Evolutionary conservation across 768 basidiomycete species (phyloP).

Genomic region (Tulasnella sp.): DNA sequence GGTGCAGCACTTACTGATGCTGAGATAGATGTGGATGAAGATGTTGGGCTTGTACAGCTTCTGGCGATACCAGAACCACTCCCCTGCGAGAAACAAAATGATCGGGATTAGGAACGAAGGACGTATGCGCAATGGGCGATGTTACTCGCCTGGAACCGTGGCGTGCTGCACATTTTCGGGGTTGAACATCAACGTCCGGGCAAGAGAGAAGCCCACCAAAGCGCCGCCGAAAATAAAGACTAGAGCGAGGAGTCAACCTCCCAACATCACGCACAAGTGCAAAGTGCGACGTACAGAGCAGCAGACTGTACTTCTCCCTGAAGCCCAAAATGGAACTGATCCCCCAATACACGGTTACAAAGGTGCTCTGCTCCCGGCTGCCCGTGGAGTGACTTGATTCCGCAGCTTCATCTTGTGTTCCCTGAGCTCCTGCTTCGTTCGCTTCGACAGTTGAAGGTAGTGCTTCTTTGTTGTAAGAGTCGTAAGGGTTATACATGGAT

Average conservation of each 20-base stretch:
- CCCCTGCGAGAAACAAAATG: not conserved
- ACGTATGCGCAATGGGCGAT: not conserved
- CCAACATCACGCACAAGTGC: too few species aligned
- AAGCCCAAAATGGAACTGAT: conserved; percentile 33
- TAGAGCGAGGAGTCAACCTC: not conserved
- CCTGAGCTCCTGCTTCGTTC: too few species aligned
- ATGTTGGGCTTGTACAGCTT: conserved; percentile 25
- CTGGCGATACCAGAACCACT: conserved; percentile 33
- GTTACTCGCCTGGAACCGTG: conserved; percentile 19
- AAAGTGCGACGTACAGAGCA: conserved; percentile 1
- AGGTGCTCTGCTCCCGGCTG: not conserved
- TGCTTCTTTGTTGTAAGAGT: conserved; percentile 5
- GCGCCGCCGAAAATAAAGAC: conserved; percentile 35
- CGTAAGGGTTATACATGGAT: not conserved
- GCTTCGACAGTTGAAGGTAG: not conserved
- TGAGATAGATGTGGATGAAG: conserved; percentile 28
- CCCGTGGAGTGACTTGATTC: not conserved
- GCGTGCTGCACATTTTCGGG: conserved; percentile 11
- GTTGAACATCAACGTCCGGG: conserved; percentile 25
- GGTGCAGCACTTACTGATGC: conserved; percentile 6
- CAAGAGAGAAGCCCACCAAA: conserved; percentile 30
- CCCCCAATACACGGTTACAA: conserved; percentile 12
- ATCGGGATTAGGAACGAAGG: not conserved
- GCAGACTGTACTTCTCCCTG: conserved; percentile 33
- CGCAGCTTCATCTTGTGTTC: not conserved